phyloP scores from a whole-genome alignment of 1,284 basidiomycete species.

The Heterobasidion annosum region DNA sequence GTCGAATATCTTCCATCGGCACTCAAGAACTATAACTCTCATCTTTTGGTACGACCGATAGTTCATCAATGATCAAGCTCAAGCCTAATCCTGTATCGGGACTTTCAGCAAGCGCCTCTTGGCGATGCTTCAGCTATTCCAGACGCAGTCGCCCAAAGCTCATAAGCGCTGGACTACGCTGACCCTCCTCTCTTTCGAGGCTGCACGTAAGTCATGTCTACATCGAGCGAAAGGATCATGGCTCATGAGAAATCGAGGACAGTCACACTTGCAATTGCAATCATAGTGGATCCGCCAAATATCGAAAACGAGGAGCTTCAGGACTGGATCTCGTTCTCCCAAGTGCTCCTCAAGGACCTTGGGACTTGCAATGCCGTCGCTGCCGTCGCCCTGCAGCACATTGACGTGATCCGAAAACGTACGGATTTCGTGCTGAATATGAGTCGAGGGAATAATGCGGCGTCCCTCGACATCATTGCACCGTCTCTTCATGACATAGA shows the following conservation, averaged over 20 bases:
- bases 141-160: conserved; percentile 2
- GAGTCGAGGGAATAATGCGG: background rate
- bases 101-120: conserved; percentile 2
- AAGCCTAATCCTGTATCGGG: background rate
- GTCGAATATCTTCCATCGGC: conserved; percentile 7
- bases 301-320: conserved; percentile 14
- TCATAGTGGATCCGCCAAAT: conserved; percentile 13
- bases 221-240: background rate
- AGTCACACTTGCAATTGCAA: conserved; percentile 15
- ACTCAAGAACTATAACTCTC: conserved; percentile 11
- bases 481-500: conserved; percentile 5
- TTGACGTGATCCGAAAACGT: conserved; percentile 13
- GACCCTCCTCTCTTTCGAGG: conserved; percentile 4
- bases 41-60: conserved; percentile 7
- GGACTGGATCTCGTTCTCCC: conserved; percentile 15
- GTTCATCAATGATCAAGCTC: background rate
- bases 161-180: conserved; percentile 8
- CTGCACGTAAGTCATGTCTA: conserved; percentile 5
- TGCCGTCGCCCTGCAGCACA: conserved; percentile 10
- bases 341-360: conserved; percentile 8
- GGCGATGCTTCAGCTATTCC: conserved; percentile 5
- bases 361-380: conserved; percentile 11
- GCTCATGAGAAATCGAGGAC: background rate
- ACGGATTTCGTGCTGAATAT: conserved; percentile 10
- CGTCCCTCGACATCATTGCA: background rate